These are phyloP conservation scores for Trypanosoma theileri DNA, from an alignment of 208 protist genomes.

Conservation along the genomic window DNA sequence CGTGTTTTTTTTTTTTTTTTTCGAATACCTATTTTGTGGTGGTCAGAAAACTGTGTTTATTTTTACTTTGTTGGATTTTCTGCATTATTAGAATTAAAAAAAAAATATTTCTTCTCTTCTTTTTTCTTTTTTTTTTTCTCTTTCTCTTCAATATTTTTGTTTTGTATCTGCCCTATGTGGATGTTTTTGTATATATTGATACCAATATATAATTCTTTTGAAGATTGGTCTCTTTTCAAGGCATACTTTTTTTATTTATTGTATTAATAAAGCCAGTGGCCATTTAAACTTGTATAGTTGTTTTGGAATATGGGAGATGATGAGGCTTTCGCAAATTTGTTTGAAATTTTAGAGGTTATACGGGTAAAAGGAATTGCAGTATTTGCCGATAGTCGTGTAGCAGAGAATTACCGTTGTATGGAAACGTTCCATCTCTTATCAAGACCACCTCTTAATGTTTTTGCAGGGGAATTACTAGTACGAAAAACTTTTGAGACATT, in stretches of 20 bases:
- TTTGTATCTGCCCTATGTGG: neutral
- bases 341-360: constrained; percentile 31
- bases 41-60: no score
- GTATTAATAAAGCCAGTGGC: neutral
- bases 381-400: constrained; percentile 10
- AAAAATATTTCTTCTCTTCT: no score
- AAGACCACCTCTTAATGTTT: constrained; percentile 18
- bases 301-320: constrained; percentile 29
- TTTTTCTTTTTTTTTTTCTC: constrained; percentile 7
- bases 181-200: neutral
- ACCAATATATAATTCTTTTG: constrained; percentile 6
- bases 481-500: constrained; percentile 31
- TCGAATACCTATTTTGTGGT: no score
- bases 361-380: constrained; percentile 8
- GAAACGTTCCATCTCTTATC: constrained; percentile 33
- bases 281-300: no score
- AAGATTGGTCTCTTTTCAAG: neutral
- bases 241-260: constrained; percentile 18
- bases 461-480: constrained; percentile 24
- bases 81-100: no score
- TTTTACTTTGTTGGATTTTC: neutral
- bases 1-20: no score
- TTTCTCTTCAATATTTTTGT: constrained; percentile 5
- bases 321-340: constrained; percentile 30
- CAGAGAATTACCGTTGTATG: constrained; percentile 15